Percentiles rank a stretch among this genome's conserved stretches.
phyloP scores from a whole-genome alignment of 2,329 filamentous ascomycete genomes.

The Aspergillus oerlinghausenensis region DNA sequence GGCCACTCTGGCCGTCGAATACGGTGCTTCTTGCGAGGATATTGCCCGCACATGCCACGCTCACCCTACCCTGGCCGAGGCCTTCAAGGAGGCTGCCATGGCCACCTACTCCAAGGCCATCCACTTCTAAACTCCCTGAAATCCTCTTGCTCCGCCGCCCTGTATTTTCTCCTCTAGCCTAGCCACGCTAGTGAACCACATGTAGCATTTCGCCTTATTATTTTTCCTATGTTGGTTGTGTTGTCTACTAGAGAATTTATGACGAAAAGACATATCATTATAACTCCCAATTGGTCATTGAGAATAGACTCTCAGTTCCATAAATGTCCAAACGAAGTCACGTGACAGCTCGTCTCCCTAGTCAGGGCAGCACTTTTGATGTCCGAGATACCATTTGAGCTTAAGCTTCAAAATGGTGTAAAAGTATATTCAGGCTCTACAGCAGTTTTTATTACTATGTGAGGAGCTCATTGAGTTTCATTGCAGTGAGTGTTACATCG shows the following conservation, averaged over 20 bases:
- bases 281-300: background rate
- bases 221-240: slow-evolving; percentile 23
- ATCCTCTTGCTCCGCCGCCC: slow-evolving; percentile 14
- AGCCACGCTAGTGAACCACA: slow-evolving; percentile 33
- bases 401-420: background rate
- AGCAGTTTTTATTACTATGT: background rate
- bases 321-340: background rate
- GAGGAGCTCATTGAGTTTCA: no score
- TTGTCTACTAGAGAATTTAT: slow-evolving; percentile 15
- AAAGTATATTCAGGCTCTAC: background rate
- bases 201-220: slow-evolving; percentile 36
- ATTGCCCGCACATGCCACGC: slow-evolving; percentile 93
- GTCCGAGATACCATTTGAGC: background rate
- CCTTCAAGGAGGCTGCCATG: slow-evolving; percentile 99
- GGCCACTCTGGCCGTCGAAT: slow-evolving; percentile 90
- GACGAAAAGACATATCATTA: slow-evolving; percentile 11
- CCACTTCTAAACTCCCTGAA: slow-evolving; percentile 64
- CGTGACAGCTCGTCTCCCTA: background rate
- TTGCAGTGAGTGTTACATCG: background rate
- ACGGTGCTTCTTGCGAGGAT: slow-evolving; percentile 92
- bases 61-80: slow-evolving; percentile 91
- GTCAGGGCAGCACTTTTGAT: no score
- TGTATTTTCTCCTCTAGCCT: slow-evolving; percentile 28
- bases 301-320: background rate
- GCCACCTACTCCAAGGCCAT: slow-evolving; percentile 92